Evolutionary conservation across 352 stramenopile genomes (phyloP), one percentile per base, ranked within the genome.

Genomic region (Phytophthora quininea): DNA sequence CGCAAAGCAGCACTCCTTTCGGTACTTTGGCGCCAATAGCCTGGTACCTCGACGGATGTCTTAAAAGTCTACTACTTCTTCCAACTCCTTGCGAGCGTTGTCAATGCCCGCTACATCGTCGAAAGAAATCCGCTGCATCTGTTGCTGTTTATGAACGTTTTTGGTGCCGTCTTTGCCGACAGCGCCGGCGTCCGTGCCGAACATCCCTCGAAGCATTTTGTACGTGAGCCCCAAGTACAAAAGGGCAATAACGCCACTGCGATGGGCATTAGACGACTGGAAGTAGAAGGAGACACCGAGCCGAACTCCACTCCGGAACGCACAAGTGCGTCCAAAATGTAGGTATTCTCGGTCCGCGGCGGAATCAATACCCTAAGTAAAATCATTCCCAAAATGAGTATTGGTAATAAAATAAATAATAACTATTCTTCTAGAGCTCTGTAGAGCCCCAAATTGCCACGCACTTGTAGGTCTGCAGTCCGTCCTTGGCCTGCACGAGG

Each of bases 41-140:
- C 31, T 93, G 89, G 79, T 98, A 99, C 19, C 90, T 88, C 58
- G 88, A 72, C 0, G 95, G 96, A 43, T 97, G 79, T 55, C 95
- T 91, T 57, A 99, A 76, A 98, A 98, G 68, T 98, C 96, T 10
- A 99, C 96, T 8, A 99, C 81, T 93, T 98, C 73, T 75, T 91
- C 86, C 12, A 99, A 75, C 60, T 98, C 95, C 56, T 96, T 78
- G 37, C 97, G 97, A 15, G 95, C 94, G 24, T 69, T 80, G 69
- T 98, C 94, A 55, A 97, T 98, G 32, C 95, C 96, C 0, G 94
- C 95, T 11, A 99, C 92, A 55, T 98, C 95, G 35, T 97, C 82
- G 73, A 98, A 99, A 31, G 75, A 79, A 58, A 95, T 93, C 37
- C 73, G 75, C 37, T 82, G 65, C 27, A 35, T 67, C 9, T 70